These are phyloP conservation scores for Vanrija humicola DNA, from an alignment of 1,284 basidiomycete genomes.

Conservation along the genomic window DNA sequence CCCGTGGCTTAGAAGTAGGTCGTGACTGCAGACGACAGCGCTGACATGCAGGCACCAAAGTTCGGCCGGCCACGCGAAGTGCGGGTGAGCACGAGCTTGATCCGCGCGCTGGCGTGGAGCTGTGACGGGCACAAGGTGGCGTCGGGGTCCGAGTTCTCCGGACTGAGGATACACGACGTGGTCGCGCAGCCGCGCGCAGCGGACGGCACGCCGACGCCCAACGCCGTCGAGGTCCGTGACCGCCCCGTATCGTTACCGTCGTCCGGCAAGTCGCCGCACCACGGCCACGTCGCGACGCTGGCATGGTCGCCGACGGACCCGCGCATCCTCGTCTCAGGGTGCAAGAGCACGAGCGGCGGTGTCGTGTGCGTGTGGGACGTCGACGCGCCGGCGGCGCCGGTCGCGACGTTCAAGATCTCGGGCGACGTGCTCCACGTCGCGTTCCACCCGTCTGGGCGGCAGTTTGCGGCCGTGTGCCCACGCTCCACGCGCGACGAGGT, in stretches of 20 bases:
- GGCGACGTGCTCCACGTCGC: constrained; percentile 38
- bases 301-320: constrained; percentile 41
- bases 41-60: constrained; percentile 19
- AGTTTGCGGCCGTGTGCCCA: constrained; percentile 40
- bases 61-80: constrained; percentile 22
- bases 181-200: constrained; percentile 2
- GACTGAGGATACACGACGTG: constrained; percentile 27
- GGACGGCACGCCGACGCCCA: not conserved
- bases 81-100: constrained; percentile 22
- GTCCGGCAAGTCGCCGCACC: constrained; percentile 31
- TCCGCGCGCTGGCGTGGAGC: constrained; percentile 26
- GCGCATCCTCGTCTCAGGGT: constrained; percentile 35
- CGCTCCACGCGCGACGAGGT: constrained; percentile 31
- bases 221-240: not conserved
- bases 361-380: constrained; percentile 39
- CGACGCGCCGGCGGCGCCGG: constrained; percentile 9
- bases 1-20: constrained; percentile 27
- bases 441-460: constrained; percentile 38
- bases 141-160: constrained; percentile 26
- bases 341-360: constrained; percentile 24
- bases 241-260: constrained; percentile 7
- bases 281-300: constrained; percentile 34
- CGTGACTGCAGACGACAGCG: not conserved
- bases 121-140: constrained; percentile 26
- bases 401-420: constrained; percentile 30